Evolutionary conservation across 176 grass and related monocot genomes (phyloP).

Genomic region (Calamus simplicifolius): DNA sequence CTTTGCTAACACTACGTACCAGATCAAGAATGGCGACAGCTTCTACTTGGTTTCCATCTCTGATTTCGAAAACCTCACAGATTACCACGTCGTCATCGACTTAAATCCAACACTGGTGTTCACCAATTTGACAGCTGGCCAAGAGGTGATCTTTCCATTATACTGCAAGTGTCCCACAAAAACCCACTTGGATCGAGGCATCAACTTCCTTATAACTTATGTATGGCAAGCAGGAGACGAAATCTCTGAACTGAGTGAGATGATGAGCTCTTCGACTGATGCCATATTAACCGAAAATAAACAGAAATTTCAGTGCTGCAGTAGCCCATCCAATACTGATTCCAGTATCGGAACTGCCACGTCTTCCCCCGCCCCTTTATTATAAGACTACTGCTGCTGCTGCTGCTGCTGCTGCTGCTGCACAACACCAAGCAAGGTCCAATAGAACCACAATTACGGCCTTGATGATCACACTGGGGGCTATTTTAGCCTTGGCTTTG

Average conservation of each 20-base stretch:
- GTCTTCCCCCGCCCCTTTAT: constrained; percentile 17
- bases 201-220: constrained; percentile 29
- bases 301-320: constrained; percentile 19
- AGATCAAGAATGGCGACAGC: constrained; percentile 24
- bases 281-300: constrained; percentile 35
- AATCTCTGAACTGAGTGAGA: constrained; percentile 24
- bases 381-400: not conserved
- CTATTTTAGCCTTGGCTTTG: constrained; percentile 21
- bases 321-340: constrained; percentile 27
- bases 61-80: constrained; percentile 41
- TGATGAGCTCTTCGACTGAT: constrained; percentile 10
- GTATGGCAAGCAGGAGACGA: constrained; percentile 35
- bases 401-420: not conserved
- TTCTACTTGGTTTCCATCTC: constrained; percentile 28
- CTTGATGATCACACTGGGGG: constrained; percentile 5
- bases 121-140: not conserved
- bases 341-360: constrained; percentile 36
- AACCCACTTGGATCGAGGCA: constrained; percentile 7
- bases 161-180: constrained; percentile 39
- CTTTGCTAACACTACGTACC: constrained; percentile 44
- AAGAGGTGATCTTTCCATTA: constrained; percentile 38
- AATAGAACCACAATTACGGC: constrained; percentile 9
- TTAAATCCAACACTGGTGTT: constrained; percentile 17
- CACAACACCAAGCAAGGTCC: not conserved
- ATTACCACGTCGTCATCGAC: not conserved